These are phyloP conservation scores for Jatropha multifida DNA, from an alignment of 441 rosid genomes.

Conservation along the genomic window DNA sequence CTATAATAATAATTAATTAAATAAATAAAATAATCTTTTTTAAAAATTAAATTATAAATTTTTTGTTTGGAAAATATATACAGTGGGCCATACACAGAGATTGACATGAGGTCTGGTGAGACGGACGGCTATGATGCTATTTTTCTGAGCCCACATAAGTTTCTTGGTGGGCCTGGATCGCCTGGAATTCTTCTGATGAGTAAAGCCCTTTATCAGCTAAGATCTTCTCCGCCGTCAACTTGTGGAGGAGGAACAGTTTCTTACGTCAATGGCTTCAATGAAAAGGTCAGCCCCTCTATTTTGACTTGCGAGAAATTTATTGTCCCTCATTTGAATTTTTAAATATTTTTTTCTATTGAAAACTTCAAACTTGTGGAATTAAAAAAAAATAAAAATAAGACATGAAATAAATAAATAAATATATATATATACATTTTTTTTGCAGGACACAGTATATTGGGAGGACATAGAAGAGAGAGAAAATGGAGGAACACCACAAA, in stretches of 20 bases:
- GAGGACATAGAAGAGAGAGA: conserved; percentile 61
- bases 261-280: conserved; percentile 55
- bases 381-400: neutral
- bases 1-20: too few relatives aligned
- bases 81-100: conserved; percentile 56
- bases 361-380: neutral
- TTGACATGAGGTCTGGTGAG: conserved; percentile 55
- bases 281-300: conserved; percentile 32
- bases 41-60: too few relatives aligned
- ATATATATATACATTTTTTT: neutral
- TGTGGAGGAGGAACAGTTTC: conserved; percentile 70
- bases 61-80: neutral
- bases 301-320: too few relatives aligned
- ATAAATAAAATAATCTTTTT: neutral
- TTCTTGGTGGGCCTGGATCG: conserved; percentile 64
- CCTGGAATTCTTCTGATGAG: conserved; percentile 57
- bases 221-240: conserved; percentile 51
- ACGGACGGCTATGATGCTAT: conserved; percentile 61
- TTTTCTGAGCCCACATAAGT: conserved; percentile 58
- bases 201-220: conserved; percentile 43
- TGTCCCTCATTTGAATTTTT: too few relatives aligned
- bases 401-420: too few relatives aligned
- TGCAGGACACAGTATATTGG: conserved; percentile 55
- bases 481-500: conserved; percentile 62
- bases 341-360: too few relatives aligned